Conservation (phyloP, 257 asterid genomes). For the Solanum bukasovii region DNA sequence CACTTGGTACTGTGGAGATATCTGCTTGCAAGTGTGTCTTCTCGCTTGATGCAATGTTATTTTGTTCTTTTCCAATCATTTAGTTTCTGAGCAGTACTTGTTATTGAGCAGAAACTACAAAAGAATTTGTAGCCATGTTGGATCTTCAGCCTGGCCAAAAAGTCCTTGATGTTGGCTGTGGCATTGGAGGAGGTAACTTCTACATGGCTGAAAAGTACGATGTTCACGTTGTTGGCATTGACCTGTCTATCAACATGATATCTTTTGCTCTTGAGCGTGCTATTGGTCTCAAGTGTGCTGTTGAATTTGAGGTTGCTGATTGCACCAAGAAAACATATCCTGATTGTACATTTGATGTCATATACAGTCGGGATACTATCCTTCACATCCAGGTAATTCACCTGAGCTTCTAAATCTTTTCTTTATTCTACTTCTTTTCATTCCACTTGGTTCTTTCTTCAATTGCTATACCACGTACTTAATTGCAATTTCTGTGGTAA, state of each 20-base stretch:
- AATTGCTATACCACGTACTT: neutral
- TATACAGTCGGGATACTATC: conserved; percentile 93
- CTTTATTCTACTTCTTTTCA: neutral
- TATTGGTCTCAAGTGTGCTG: conserved; percentile 78
- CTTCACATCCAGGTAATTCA: conserved; percentile 76
- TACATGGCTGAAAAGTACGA: conserved; percentile 88
- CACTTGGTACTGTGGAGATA: neutral
- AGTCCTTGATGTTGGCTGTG: conserved; percentile 96
- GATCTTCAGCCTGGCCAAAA: conserved; percentile 86
- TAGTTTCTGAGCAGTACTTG: neutral
- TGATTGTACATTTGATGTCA: conserved; percentile 67
- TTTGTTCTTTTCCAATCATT: neutral
- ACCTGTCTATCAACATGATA: conserved; percentile 86
- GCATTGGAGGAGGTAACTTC: conserved; percentile 97
- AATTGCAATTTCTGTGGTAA: neutral
- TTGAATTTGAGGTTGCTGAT: conserved; percentile 97
- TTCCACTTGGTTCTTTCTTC: neutral
- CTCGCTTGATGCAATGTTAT: neutral
- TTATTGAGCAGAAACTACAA: conserved; percentile 74
- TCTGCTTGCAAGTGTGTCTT: neutral
- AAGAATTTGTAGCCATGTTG: conserved; percentile 66
- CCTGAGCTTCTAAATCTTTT: neutral
- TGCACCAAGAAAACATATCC: conserved; percentile 85
- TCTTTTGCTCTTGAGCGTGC: conserved; percentile 95
- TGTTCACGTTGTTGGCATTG: conserved; percentile 90